Evolutionary conservation across 345 rosid genomes (phyloP), one percentile per base, ranked within the genome.

Genomic region (Moringa oleifera): DNA sequence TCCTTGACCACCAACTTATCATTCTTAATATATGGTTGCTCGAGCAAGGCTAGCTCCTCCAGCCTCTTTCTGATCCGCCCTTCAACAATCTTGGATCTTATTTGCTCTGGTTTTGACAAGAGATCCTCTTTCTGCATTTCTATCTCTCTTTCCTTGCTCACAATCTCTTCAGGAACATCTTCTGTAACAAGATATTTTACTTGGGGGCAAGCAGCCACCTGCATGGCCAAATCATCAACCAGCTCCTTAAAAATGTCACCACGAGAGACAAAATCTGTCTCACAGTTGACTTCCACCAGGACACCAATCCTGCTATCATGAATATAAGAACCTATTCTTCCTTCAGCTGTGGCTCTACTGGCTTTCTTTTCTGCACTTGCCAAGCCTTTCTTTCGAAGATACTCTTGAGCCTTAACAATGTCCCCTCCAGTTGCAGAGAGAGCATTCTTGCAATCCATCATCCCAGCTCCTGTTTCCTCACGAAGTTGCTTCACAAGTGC

Each of bases 81-180:
- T 61, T 94, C 99, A 0, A 90, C 92, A 54, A 94, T 93, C 81
- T 77, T 90, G 68, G 83, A 81, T 68, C 92, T 84, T 28, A 90
- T 86, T 75, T 88, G 94, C 83, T 90, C 90, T 0, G 99, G 96
- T 84, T 88, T 93, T 0, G 89, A 94, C 55, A 77, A 61, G 53
- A 94, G 92, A 76, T 88, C 99, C 75, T 93, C 98, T 80, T 86
- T 94, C 70, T 88, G 99, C 92, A 94, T 80, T 81, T 94, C 99
- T 59, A 93, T 82, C 78, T 85, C 90, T 62, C 57, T 84, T 71
- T 94, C 97, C 81, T 90, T 93, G 77, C 71, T 85, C 64, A 94
- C 85, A 53, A 81, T 66, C 25, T 86, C 95, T 75, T 74, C 90
- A 1, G 97, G 85, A 59, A 90, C 90, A 62, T 93, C 98, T 78